These are phyloP conservation scores for Penicilliopsis zonata DNA, from an alignment of 495 filamentous ascomycete species.

Conservation along the genomic window DNA sequence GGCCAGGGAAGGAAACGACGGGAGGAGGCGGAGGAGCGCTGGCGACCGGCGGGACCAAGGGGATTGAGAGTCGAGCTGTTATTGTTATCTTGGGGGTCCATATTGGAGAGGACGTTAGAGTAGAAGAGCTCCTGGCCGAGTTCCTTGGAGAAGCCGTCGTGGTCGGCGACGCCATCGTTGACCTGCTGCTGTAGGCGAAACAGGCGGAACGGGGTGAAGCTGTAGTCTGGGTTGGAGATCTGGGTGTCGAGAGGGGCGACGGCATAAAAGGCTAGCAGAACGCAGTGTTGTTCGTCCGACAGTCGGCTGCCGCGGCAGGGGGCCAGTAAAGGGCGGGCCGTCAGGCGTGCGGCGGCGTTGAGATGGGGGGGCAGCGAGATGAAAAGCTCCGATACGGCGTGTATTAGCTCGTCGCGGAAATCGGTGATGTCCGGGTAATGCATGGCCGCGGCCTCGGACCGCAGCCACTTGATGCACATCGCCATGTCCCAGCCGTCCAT, in stretches of 20 bases:
- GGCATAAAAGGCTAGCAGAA: constrained; percentile 42
- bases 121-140: constrained; percentile 19
- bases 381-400: constrained; percentile 28
- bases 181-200: constrained; percentile 46
- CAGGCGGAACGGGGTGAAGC: constrained; percentile 40
- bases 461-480: constrained; percentile 36
- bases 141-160: constrained; percentile 37
- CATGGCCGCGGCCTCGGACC: constrained; percentile 16
- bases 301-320: constrained; percentile 20
- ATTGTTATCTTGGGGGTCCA: too few relatives aligned
- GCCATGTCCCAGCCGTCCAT: constrained; percentile 48
- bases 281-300: constrained; percentile 17
- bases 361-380: constrained; percentile 32
- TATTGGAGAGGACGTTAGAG: constrained; percentile 17
- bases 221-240: constrained; percentile 24
- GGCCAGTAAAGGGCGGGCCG: constrained; percentile 32
- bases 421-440: constrained; percentile 18
- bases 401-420: constrained; percentile 29
- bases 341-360: constrained; percentile 35
- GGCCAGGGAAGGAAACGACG: constrained; percentile 24
- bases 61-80: constrained; percentile 15
- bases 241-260: constrained; percentile 39
- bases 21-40: constrained; percentile 16
- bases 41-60: too few relatives aligned
- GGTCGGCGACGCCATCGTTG: constrained; percentile 35